A percentile compares a stretch with the other conserved stretches of the same genome.
Conservation (phyloP, 345 rosid species). For the Salix caprea region DNA sequence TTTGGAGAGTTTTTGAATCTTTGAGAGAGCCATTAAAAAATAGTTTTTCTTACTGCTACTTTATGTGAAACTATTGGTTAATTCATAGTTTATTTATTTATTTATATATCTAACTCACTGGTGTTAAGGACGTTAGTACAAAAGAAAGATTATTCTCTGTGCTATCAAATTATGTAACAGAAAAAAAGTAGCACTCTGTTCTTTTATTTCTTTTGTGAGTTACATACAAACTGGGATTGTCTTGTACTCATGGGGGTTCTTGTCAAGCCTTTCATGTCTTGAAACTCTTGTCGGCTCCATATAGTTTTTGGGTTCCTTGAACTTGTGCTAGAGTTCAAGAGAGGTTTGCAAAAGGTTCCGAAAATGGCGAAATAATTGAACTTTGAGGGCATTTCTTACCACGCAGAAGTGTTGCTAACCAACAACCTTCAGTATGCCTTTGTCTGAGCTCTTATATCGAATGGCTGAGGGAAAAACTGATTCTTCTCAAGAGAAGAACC, state of each 20-base stretch:
- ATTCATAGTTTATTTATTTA: not conserved
- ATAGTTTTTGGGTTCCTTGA: conserved; percentile 24
- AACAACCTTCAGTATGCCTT: conserved; percentile 53
- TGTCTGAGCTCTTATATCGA: conserved; percentile 63
- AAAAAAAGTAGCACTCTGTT: conserved; percentile 15
- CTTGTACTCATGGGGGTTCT: conserved; percentile 12
- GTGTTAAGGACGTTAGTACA: conserved; percentile 22
- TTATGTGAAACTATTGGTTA: conserved; percentile 6
- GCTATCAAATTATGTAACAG: conserved; percentile 17
- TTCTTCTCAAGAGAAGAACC: conserved; percentile 40
- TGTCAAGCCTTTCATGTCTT: conserved; percentile 16
- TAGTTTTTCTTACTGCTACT: conserved; percentile 28
- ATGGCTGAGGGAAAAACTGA: conserved; percentile 43
- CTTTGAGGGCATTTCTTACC: conserved; percentile 16
- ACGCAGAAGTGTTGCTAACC: conserved; percentile 2
- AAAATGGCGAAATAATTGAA: conserved; percentile 21
- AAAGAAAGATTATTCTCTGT: conserved; percentile 5
- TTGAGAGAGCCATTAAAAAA: conserved; percentile 23
- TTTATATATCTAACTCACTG: conserved; percentile 5
- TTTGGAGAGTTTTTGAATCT: conserved; percentile 22
- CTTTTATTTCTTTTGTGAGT: not conserved
- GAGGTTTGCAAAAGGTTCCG: conserved; percentile 16
- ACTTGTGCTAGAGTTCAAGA: conserved; percentile 17
- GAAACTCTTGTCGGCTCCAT: conserved; percentile 27
- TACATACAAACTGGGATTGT: conserved; percentile 16